Base-by-base conservation (phyloP, 2,329 filamentous ascomycete species). In the Fusarium succisae region DNA sequence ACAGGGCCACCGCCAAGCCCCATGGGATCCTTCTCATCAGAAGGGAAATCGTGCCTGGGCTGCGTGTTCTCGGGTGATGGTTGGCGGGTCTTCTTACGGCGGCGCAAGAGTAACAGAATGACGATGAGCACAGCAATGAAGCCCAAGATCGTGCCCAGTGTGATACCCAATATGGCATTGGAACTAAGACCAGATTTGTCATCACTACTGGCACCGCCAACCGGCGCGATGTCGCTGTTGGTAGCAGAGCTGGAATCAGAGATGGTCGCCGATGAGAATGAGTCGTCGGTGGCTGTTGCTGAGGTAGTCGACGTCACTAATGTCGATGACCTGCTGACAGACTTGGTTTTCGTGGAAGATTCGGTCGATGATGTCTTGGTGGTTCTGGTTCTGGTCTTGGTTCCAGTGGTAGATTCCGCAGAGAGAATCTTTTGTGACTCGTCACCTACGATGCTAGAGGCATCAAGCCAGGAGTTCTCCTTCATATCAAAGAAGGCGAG, bases 111-210 rank as follows among this genome's bases (percentile, higher is more conserved):
- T 57, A 96, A 85, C 26, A 98, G 87, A n/a, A 94, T 80, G 3
- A 93, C 81, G 32, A 93, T 86, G n/a, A 97, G 84, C 12, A 98
- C 80, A 2, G 91, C 83, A 26, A 92, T 91, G 59, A 94, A 85
- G 24, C 93, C 94, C 59, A 93, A 89, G 28, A 98, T 91, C n/a
- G 92, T 91, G 18, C 95, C 95, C 2, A 98, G 87, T 0, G 93
- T 93, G 57, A 94, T 93, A 39, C 94, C 95, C 4, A 98, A 87
- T 35, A 98, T 92, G 13, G 90, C 75, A 82, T 87, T 85, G 80
- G 85, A 79, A 66, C 81, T 79, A 55, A 81, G 72, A n/a, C 78
- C 80, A 44, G 83, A 81, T 30, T 80, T 79, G 32, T 80, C 70
- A 17, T 60, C 64, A 26, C 63, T 66, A 22, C n/a, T 80, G 17